A percentile compares a stretch with the other conserved stretches of the same genome.
Evolutionary conservation across 2,329 filamentous ascomycete genomes (phyloP).

Genomic region (Diaporthe vaccinii): DNA sequence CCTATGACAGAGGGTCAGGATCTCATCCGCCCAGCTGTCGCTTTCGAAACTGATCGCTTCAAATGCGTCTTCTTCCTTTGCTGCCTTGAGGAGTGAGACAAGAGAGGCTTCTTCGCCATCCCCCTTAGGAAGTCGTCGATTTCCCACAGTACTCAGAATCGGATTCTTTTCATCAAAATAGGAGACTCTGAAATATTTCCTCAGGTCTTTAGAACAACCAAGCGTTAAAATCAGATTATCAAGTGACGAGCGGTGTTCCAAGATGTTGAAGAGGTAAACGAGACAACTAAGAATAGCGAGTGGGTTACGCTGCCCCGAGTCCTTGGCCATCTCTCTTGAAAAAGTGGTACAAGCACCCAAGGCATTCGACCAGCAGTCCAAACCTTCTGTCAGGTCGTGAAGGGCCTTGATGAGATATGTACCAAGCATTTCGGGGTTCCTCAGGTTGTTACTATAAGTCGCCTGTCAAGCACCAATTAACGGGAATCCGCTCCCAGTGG

Average conservation of each 20-base stretch:
- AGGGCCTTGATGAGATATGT: background rate
- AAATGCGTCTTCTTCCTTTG: rapidly evolving
- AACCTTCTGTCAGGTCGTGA: background rate
- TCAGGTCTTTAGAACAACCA: background rate
- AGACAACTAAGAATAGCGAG: too few species aligned
- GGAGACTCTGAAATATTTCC: background rate
- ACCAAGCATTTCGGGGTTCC: background rate
- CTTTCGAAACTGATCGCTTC: rapidly evolving
- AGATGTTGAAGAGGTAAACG: background rate
- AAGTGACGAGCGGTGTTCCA: rapidly evolving
- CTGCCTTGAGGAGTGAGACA: background rate
- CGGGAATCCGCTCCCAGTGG: too few species aligned
- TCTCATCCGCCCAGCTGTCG: background rate
- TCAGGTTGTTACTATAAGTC: background rate
- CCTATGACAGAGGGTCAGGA: background rate
- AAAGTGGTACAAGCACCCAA: background rate
- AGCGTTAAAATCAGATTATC: background rate
- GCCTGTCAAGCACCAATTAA: background rate
- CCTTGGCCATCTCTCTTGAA: too few species aligned
- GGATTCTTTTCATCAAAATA: background rate
- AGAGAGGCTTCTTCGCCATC: background rate
- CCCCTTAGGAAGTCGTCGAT: background rate
- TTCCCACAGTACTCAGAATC: background rate
- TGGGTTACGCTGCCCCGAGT: too few species aligned
- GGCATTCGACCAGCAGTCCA: background rate